phyloP scores from a whole-genome alignment of 768 basidiomycete genomes.

The Sistotremastrum suecicum region DNA sequence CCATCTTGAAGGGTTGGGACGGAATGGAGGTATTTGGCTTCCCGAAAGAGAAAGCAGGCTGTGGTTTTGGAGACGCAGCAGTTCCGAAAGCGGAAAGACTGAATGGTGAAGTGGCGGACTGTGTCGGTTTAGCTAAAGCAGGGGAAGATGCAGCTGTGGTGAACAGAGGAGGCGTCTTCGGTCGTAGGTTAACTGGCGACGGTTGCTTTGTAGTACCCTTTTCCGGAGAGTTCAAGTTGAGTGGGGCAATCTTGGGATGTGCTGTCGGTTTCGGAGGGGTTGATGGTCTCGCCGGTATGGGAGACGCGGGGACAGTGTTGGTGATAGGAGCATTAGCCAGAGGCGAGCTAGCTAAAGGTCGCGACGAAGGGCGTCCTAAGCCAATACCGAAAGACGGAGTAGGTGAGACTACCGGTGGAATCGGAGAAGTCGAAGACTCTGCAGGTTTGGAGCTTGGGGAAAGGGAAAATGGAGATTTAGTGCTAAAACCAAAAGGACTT shows the following conservation, averaged over 20 bases:
- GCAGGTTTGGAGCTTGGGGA: not conserved
- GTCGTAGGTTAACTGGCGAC: no score
- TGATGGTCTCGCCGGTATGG: conserved; percentile 22
- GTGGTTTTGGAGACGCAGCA: no score
- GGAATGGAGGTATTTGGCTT: no score
- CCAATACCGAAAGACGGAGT: conserved; percentile 34
- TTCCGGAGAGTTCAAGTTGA: no score
- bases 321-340: conserved; percentile 38
- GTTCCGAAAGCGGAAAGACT: no score
- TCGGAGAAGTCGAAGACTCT: not conserved
- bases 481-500: not conserved
- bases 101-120: no score
- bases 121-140: no score
- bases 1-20: no score
- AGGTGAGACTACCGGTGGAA: conserved; percentile 19
- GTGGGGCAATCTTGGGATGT: conserved; percentile 1
- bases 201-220: no score
- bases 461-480: not conserved
- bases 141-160: no score
- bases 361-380: conserved; percentile 35
- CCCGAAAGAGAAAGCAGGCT: no score
- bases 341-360: conserved; percentile 66
- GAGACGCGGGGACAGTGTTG: conserved; percentile 8
- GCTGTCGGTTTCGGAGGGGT: conserved; percentile 7
- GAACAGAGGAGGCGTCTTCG: no score